A percentile compares a stretch with the other conserved stretches of the same genome.
These are phyloP conservation scores for Apiospora arundinis DNA, from an alignment of 2,329 filamentous ascomycete species.

Conservation along the genomic window DNA sequence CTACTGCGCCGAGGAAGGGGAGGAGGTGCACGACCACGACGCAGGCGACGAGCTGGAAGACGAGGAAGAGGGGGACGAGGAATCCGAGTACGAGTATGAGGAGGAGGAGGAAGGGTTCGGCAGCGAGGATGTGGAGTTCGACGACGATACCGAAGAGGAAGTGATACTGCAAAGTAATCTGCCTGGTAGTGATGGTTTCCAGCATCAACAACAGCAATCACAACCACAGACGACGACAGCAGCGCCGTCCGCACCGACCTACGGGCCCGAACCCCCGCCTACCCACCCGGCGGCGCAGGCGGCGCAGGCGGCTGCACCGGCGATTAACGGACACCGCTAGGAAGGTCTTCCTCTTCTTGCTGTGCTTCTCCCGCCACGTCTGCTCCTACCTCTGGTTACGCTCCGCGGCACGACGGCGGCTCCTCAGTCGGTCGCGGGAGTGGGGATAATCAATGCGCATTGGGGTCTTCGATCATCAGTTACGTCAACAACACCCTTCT, in stretches of 20 bases:
- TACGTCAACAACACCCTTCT: too few relatives aligned
- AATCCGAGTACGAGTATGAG: slow-evolving; percentile 68
- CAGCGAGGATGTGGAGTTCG: slow-evolving; percentile 4
- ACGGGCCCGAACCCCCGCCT: slow-evolving; percentile 24
- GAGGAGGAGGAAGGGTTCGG: slow-evolving; percentile 63
- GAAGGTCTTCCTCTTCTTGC: slow-evolving; percentile 12
- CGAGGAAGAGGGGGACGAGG: slow-evolving; percentile 68
- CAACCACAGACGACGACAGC: too few relatives aligned
- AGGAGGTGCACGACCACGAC: slow-evolving; percentile 64
- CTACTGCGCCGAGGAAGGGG: slow-evolving; percentile 62
- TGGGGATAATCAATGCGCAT: slow-evolving; percentile 4
- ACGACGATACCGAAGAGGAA: slow-evolving; percentile 5
- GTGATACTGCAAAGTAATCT: slow-evolving; percentile 4
- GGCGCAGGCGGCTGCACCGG: background rate
- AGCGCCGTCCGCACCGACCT: slow-evolving; percentile 20
- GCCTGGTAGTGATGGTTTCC: background rate
- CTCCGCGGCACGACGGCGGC: background rate
- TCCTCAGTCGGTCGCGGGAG: background rate
- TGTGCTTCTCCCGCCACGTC: background rate
- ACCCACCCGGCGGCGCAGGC: slow-evolving; percentile 1
- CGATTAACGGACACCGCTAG: slow-evolving; percentile 28
- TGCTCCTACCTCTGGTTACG: background rate
- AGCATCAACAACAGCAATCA: background rate
- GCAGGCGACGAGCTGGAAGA: slow-evolving; percentile 64
- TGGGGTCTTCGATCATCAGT: background rate